Evolutionary conservation across 371 early-diverging fungal genomes (phyloP).

Genomic region (Apophysomyces trapeziformis): DNA sequence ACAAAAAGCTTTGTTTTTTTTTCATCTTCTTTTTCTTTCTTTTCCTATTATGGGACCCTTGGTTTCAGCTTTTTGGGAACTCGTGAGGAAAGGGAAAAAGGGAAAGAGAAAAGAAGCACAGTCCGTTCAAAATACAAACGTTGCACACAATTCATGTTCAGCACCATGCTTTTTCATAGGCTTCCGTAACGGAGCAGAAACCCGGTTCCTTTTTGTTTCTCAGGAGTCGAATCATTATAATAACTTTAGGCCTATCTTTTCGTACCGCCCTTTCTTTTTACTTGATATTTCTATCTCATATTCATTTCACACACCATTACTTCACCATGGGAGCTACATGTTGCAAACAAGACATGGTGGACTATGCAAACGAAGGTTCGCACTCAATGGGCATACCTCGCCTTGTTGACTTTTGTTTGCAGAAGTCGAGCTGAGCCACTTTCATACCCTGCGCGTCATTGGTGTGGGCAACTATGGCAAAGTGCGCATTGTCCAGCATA

Average conservation of each 20-base stretch:
- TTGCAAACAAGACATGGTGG: conserved; percentile 56
- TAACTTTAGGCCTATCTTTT: background rate
- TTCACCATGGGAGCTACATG: conserved; percentile 56
- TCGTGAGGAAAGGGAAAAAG: background rate
- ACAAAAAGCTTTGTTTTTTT: background rate
- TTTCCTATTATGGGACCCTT: background rate
- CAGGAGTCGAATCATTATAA: conserved; percentile 2
- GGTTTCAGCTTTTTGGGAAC: background rate
- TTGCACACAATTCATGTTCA: conserved; percentile 8
- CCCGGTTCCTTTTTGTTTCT: conserved; percentile 11
- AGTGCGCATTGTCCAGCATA: conserved; percentile 88
- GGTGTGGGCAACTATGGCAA: conserved; percentile 83
- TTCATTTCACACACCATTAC: background rate
- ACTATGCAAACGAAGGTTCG: conserved; percentile 55
- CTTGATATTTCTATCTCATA: no score
- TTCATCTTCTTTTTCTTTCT: background rate
- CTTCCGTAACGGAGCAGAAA: conserved; percentile 2
- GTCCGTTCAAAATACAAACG: background rate
- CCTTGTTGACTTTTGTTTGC: background rate
- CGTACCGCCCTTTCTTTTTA: background rate
- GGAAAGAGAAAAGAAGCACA: background rate
- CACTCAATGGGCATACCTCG: background rate
- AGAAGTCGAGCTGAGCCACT: conserved; percentile 61
- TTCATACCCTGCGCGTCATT: conserved; percentile 69
- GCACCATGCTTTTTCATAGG: background rate